Evolutionary conservation across 441 rosid species (phyloP).

Genomic region (Erysimum cheiri): DNA sequence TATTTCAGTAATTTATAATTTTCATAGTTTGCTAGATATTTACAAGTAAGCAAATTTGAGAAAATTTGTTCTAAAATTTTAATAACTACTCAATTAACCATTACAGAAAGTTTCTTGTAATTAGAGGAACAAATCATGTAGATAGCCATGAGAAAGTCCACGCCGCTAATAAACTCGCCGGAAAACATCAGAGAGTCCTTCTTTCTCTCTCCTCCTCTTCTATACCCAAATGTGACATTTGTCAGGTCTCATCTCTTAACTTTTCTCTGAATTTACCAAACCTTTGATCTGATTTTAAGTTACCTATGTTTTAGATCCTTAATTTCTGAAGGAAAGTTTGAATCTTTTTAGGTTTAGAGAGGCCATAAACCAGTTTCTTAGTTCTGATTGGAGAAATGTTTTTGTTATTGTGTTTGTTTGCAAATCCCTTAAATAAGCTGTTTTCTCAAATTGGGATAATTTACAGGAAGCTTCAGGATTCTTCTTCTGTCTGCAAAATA

Average conservation of each 20-base stretch:
- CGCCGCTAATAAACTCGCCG: constrained; percentile 95
- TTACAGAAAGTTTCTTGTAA: too few species aligned
- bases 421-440: not conserved
- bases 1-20: too few species aligned
- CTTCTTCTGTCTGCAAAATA: constrained; percentile 94
- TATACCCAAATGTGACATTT: constrained; percentile 89
- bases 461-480: constrained; percentile 82
- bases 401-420: not conserved
- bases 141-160: constrained; percentile 84
- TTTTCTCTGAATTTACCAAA: not conserved
- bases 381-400: not conserved
- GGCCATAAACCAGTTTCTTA: too few species aligned
- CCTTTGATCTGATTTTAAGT: not conserved
- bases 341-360: constrained; percentile 16
- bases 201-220: constrained; percentile 68
- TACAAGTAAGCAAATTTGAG: too few species aligned
- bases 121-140: too few species aligned
- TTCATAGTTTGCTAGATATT: too few species aligned
- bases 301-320: constrained; percentile 2
- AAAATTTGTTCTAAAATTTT: too few species aligned
- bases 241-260: constrained; percentile 60
- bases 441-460: not conserved
- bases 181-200: constrained; percentile 92
- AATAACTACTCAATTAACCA: too few species aligned
- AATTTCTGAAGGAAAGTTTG: not conserved